Evolutionary conservation across 805 yeast genomes (phyloP), one percentile per base, ranked within the genome.

Genomic region (Starmerella scarabaei): DNA sequence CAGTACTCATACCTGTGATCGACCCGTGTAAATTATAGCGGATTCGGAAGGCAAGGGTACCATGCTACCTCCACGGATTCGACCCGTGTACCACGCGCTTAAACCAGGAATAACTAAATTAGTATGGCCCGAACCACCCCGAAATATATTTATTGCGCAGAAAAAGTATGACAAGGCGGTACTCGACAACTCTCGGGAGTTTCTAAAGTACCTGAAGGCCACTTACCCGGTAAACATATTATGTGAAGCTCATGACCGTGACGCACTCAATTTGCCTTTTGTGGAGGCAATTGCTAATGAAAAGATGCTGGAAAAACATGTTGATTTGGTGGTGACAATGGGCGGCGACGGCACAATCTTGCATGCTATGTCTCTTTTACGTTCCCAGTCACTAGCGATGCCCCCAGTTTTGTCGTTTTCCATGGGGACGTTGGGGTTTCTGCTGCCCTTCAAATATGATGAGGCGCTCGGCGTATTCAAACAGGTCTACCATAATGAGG

Each of bases 301-400:
- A 91, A 93, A 0, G 51, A 23, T 20, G 17, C 69, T 3, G 58
- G 59, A 15, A 60, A 64, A 9, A 79, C 75, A 8, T 72, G 84
- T 32, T 68, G 97, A 86, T 54, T 58, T 86, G 32, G 62, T 86
- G 29, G 85, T 86, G 7, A 80, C 94, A 0, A 60, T 86, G 30
- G 97, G 97, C n/a, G 97, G 97, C 16, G 97, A 86, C 59, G 97
- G 97, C 4, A 86, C 96, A 0, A 83, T 84, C 40, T 59, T 86
- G 33, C 71, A 86, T 40, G 94, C 88, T 0, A 88, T 84, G 0
- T 75, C 91, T 4, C 64, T 75, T 51, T 86, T 86, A 55, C 74
- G 78, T 40, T 73, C 75, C 53, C 52, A 52, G 18, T 27, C 43
- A 19, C 67, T 67, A 8, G 66, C 64, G 24, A 91, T 83, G 3